These are phyloP conservation scores for Podosphaera fusca DNA, from an alignment of 2,329 filamentous ascomycete species.

Conservation along the genomic window DNA sequence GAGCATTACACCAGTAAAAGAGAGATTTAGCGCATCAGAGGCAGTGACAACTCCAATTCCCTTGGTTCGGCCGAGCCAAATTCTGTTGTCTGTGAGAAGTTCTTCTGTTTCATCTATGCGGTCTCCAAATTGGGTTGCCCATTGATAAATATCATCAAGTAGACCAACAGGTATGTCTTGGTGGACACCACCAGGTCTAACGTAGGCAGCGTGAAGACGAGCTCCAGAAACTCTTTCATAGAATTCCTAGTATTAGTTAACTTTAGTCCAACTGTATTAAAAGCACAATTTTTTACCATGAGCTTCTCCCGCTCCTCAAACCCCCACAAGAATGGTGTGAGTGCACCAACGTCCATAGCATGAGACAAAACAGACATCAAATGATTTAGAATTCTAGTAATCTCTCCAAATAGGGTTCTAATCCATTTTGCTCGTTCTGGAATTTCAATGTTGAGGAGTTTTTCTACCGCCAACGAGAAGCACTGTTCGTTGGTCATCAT, in stretches of 20 bases:
- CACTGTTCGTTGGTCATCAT: constrained; percentile 99
- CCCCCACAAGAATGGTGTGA: constrained; percentile 97
- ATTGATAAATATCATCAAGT: constrained; percentile 97
- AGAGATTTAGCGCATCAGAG: constrained; percentile 86
- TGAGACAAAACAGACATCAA: constrained; percentile 94
- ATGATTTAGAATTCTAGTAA: constrained; percentile 87
- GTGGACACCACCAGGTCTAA: constrained; percentile 86
- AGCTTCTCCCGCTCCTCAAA: constrained; percentile 99
- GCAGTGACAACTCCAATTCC: constrained; percentile 81
- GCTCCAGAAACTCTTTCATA: constrained; percentile 98
- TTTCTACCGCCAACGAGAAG: constrained; percentile 87
- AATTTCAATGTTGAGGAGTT: constrained; percentile 90
- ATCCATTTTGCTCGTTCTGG: constrained; percentile 94
- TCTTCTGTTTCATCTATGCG: constrained; percentile 98
- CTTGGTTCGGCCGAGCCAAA: constrained; percentile 88
- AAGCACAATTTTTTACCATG: constrained; percentile 44
- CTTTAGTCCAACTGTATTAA: constrained; percentile 3
- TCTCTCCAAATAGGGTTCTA: constrained; percentile 81
- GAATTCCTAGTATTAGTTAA: constrained; percentile 52
- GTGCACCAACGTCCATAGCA: constrained; percentile 94
- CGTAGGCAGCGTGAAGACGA: constrained; percentile 89
- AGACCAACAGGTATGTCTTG: constrained; percentile 87
- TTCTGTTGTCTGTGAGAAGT: constrained; percentile 95
- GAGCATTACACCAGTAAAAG: constrained; percentile 93
- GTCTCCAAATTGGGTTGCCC: constrained; percentile 96